Evolutionary conservation across 108 stramenopile genomes (phyloP).

Genomic region (Skeletonema costatum): DNA sequence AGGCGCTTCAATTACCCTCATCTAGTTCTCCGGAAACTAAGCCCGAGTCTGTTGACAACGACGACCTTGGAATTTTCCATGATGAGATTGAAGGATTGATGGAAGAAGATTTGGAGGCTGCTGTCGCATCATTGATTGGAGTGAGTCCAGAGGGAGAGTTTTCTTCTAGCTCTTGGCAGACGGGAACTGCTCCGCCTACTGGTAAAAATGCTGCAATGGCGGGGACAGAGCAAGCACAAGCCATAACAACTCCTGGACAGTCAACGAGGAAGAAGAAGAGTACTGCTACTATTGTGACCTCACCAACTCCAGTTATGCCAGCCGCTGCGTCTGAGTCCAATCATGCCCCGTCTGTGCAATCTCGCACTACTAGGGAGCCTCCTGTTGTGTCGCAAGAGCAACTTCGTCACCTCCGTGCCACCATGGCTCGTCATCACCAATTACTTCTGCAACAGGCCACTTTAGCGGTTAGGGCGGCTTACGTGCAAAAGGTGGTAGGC

Average conservation of each 20-base stretch:
- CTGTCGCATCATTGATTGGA: conserved; percentile 60
- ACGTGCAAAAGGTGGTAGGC: conserved; percentile 33
- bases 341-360: conserved; percentile 40
- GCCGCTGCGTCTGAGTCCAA: conserved; percentile 1
- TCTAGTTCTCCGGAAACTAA: neutral
- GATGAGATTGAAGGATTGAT: conserved; percentile 75
- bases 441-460: conserved; percentile 78
- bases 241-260: conserved; percentile 41
- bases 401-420: conserved; percentile 47
- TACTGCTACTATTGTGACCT: conserved; percentile 48
- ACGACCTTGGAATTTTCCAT: conserved; percentile 34
- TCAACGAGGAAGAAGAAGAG: conserved; percentile 48
- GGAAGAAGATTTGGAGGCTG: conserved; percentile 89
- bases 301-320: conserved; percentile 14
- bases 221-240: conserved; percentile 38
- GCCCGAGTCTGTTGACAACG: conserved; percentile 1
- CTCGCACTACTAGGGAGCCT: conserved; percentile 3
- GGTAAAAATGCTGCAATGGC: conserved; percentile 17
- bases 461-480: conserved; percentile 75
- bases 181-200: neutral
- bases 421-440: conserved; percentile 80
- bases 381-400: conserved; percentile 59
- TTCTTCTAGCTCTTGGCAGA: conserved; percentile 4
- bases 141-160: neutral
- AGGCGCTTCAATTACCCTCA: neutral